A percentile compares a stretch with the other conserved stretches of the same genome.
phyloP scores from a whole-genome alignment of 768 basidiomycete species.

The Fibroporia radiculosa region DNA sequence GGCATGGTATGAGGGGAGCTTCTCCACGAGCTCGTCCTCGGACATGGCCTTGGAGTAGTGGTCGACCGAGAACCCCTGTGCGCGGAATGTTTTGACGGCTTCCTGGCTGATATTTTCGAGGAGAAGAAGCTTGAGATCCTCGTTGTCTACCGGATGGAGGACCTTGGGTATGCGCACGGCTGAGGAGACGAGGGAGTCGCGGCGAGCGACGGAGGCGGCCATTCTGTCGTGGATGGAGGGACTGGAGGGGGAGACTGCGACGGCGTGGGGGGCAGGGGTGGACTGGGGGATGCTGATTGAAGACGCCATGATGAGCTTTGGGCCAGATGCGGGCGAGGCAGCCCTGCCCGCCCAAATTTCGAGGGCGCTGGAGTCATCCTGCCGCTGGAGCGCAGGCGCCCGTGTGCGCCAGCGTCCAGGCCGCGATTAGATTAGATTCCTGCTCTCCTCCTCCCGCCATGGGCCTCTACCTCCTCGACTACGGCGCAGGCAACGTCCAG shows the following conservation, averaged over 20 bases:
- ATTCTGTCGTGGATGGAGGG: slow-evolving; percentile 40
- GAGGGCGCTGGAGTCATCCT: slow-evolving; percentile 1
- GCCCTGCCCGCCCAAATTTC: not conserved
- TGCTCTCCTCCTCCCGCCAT: slow-evolving; percentile 21
- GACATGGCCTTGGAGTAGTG: slow-evolving; percentile 77
- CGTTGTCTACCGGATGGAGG: slow-evolving; percentile 78
- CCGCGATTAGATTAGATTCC: slow-evolving; percentile 16
- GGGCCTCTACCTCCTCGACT: slow-evolving; percentile 86
- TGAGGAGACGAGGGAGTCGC: slow-evolving; percentile 23
- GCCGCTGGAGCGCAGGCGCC: not conserved
- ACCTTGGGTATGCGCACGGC: slow-evolving; percentile 55
- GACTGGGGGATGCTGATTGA: slow-evolving; percentile 41
- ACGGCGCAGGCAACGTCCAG: slow-evolving; percentile 93
- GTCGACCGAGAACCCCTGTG: slow-evolving; percentile 88
- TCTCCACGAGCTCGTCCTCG: slow-evolving; percentile 89
- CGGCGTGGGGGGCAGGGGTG: slow-evolving; percentile 26
- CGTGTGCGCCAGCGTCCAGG: not conserved
- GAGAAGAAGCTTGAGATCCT: slow-evolving; percentile 71
- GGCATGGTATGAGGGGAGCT: slow-evolving; percentile 80
- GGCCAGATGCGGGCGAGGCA: not conserved
- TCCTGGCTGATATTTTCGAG: slow-evolving; percentile 94
- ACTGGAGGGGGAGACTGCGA: slow-evolving; percentile 45
- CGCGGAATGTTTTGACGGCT: slow-evolving; percentile 72
- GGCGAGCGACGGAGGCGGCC: slow-evolving; percentile 25
- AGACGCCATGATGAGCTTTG: slow-evolving; percentile 29